Base-by-base conservation (phyloP, 1,284 basidiomycete genomes). In the Tylopilus sp. region DNA sequence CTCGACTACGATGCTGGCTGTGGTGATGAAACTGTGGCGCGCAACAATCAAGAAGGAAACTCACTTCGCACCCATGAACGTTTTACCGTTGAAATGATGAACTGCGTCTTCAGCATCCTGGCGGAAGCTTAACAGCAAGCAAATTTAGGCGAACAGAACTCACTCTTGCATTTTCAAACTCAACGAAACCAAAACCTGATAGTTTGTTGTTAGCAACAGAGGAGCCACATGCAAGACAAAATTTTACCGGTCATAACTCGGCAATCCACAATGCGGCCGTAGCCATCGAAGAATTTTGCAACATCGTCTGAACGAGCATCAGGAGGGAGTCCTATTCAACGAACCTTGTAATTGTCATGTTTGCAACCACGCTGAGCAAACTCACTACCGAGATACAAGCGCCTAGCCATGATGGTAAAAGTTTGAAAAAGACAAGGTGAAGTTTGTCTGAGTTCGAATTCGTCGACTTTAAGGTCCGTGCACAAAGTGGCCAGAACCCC, bases 31-130 rank as follows among this genome's bases (percentile, higher is more conserved):
- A 47, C 18, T 40, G 26, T 28, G 21, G 30, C 26, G 37, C 33
- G 36, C 44, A 43, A 29, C 42, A 39, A 40, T 35, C 2, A 14
- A 30, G 15, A 39, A 40, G 30, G 33, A 9, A 26, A 62, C 83
- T 58, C 68, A 94, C 91, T 82, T 87, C 62, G 82, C 77, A 51
- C 93, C 93, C 83, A 93, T 82, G 71, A 96, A 93, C 39, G 75
- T 71, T 71, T 91, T 91, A 54, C 91, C 90, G 57, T 93, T 89
- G 70, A 91, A 86, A 53, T 89, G 82, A 50, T 82, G 77, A 34
- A 94, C 80, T 39, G 91, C 93, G 65, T 94, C 91, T 65, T 97
- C 94, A 10, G 94, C 94, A 58, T 96, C 94, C 86, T 94, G 58
- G 28, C 56, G 44, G 49, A 20, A 45, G 42, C 39, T 53, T 17